phyloP scores from a whole-genome alignment of 139 green algal species.

The Closterium sp. region DNA sequence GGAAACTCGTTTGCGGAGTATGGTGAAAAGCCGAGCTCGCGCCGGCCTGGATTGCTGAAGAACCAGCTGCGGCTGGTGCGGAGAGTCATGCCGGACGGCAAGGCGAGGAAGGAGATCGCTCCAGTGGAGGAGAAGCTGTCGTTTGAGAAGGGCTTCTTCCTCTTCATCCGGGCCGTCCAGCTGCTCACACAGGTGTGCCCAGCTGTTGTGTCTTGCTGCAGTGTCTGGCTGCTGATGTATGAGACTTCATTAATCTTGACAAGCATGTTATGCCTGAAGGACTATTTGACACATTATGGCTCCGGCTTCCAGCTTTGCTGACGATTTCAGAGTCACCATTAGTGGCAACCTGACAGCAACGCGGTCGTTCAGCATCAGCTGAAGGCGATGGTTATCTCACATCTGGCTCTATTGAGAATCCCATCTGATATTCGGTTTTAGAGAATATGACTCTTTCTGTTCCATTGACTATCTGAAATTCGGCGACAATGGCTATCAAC shows the following conservation, averaged over 20 bases:
- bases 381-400: too few relatives aligned
- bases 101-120: constrained; percentile 27
- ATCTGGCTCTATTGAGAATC: too few relatives aligned
- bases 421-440: too few relatives aligned
- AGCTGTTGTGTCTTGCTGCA: neutral
- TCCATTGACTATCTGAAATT: neutral
- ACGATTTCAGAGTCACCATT: too few relatives aligned
- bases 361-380: too few relatives aligned
- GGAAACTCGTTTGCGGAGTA: neutral
- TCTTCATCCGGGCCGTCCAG: constrained; percentile 51
- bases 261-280: neutral
- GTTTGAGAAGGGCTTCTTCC: constrained; percentile 55
- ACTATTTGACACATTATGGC: neutral
- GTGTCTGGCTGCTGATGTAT: neutral
- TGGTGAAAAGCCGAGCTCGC: neutral
- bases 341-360: too few relatives aligned
- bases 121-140: constrained; percentile 46
- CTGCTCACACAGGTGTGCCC: constrained; percentile 22
- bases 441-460: too few relatives aligned
- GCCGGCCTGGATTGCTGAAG: constrained; percentile 45
- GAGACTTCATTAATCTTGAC: too few relatives aligned
- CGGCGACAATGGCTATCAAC: neutral
- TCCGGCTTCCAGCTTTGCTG: neutral
- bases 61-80: constrained; percentile 47
- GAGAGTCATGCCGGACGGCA: constrained; percentile 4